Conservation (phyloP, 2,329 filamentous ascomycete species). For the Fusarium mangiferae region DNA sequence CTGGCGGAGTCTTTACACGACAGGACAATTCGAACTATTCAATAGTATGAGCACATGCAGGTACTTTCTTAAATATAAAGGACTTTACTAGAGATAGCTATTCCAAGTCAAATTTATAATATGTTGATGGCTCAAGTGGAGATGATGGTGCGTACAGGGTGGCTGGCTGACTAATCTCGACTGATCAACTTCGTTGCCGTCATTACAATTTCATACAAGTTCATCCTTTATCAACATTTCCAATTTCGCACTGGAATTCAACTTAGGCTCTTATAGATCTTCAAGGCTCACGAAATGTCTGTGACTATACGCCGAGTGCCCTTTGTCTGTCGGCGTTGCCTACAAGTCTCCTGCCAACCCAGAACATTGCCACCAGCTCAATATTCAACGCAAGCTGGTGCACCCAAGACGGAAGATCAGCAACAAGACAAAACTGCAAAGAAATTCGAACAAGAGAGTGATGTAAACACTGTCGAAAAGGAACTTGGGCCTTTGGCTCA, state of each 20-base stretch:
- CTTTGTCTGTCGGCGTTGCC: conserved; percentile 35
- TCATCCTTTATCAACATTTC: not conserved
- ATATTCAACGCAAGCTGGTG: conserved; percentile 33
- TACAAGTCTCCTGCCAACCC: conserved; percentile 17
- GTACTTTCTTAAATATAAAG: conserved; percentile 6
- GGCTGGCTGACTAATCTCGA: conserved; percentile 31
- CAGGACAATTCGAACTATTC: not conserved
- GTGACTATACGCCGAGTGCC: not conserved
- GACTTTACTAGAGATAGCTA: not conserved
- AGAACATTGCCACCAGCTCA: conserved; percentile 2
- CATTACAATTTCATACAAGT: conserved; percentile 9
- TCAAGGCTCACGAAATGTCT: not conserved
- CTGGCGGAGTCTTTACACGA: conserved; percentile 7
- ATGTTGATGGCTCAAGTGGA: not conserved
- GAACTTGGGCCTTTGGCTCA: conserved; percentile 62
- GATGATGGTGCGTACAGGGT: not conserved
- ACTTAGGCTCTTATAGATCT: too few species aligned
- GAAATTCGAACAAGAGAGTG: not conserved
- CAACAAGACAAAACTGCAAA: not conserved
- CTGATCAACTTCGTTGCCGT: conserved; percentile 17
- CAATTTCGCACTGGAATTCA: not conserved
- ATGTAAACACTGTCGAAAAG: not conserved
- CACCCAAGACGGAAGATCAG: conserved; percentile 1
- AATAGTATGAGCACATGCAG: not conserved
- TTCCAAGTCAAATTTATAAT: not conserved